These are phyloP conservation scores for Ochetophila trinervis DNA, from an alignment of 306 rosid genomes.

Conservation along the genomic window DNA sequence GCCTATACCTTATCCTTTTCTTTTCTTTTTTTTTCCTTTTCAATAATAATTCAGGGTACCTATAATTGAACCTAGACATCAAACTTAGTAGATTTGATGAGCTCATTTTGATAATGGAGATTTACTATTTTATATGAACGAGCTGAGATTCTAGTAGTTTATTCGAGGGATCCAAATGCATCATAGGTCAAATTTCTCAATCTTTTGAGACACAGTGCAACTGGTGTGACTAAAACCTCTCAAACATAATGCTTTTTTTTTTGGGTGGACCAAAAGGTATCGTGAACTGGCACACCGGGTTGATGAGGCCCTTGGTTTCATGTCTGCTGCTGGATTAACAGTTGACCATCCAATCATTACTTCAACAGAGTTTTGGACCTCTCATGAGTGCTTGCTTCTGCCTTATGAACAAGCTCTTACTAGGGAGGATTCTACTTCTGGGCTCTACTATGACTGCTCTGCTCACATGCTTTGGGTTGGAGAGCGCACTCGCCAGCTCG, in stretches of 20 bases:
- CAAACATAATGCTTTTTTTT: neutral
- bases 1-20: no score
- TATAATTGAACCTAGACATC: no score
- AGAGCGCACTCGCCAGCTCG: conserved; percentile 49
- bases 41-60: no score
- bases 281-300: conserved; percentile 41
- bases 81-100: no score
- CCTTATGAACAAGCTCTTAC: conserved; percentile 50
- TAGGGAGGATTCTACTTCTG: conserved; percentile 45
- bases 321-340: conserved; percentile 38
- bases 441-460: conserved; percentile 42
- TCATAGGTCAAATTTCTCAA: no score
- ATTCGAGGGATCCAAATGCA: no score
- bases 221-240: no score
- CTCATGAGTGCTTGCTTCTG: conserved; percentile 47
- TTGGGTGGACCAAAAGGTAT: conserved; percentile 20
- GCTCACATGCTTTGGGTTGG: conserved; percentile 50
- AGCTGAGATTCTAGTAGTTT: no score
- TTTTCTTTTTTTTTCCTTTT: no score
- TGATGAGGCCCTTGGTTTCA: conserved; percentile 46
- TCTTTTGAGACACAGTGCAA: neutral
- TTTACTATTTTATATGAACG: no score
- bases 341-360: conserved; percentile 39
- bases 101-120: no score
- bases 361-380: conserved; percentile 45